Evolutionary conservation across 768 basidiomycete genomes (phyloP).

Genomic region (Lactifluus pinguis): DNA sequence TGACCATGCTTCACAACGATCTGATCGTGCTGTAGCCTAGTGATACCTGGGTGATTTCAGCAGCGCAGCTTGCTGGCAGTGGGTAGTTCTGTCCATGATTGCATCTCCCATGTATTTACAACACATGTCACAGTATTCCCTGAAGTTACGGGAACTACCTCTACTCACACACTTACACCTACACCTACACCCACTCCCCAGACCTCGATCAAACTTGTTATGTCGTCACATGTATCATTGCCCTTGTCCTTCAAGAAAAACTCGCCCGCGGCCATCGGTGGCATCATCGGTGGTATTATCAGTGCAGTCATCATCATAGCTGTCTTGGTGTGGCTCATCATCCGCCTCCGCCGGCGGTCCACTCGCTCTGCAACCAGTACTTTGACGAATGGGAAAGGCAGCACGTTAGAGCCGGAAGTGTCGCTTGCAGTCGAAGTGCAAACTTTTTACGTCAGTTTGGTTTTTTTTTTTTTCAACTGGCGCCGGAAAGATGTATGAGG

Average conservation of each 20-base stretch:
- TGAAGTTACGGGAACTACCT: constrained; percentile 1
- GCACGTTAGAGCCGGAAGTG: background rate
- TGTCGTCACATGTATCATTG: background rate
- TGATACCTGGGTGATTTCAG: constrained; percentile 2
- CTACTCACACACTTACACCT: too few relatives aligned
- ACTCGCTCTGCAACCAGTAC: constrained; percentile 21
- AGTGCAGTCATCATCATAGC: constrained; percentile 36
- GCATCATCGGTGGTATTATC: constrained; percentile 49
- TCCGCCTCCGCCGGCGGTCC: constrained; percentile 25
- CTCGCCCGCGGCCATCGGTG: constrained; percentile 54
- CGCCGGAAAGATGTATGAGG: background rate
- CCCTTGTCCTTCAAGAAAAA: background rate
- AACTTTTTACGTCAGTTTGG: constrained; percentile 11
- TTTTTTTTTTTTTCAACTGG: background rate
- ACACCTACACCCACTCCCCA: background rate
- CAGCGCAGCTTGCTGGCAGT: background rate
- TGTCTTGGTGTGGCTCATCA: constrained; percentile 32
- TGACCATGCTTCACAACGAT: background rate
- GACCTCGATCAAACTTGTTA: background rate
- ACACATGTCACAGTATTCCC: background rate
- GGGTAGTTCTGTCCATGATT: background rate
- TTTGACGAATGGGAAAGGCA: background rate
- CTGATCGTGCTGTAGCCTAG: background rate
- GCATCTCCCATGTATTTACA: background rate
- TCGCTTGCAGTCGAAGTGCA: background rate